Base-by-base conservation (phyloP, 2,329 filamentous ascomycete genomes). In the Fusarium nisikadoi region DNA sequence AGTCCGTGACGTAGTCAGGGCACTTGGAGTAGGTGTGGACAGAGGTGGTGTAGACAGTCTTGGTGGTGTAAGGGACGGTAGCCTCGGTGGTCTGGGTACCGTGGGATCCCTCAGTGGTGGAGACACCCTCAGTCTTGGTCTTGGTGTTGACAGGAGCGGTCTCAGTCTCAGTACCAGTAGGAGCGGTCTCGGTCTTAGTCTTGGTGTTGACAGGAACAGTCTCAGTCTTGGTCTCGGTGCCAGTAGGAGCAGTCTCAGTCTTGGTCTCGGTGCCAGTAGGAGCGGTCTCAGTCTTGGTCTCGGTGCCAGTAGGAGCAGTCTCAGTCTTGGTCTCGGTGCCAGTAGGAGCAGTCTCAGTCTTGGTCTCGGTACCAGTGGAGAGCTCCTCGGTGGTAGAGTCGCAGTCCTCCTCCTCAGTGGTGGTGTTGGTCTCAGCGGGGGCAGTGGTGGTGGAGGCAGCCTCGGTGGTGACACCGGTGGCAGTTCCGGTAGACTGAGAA, bases 31-130 rank as follows among this genome's bases (percentile, higher is more conserved):
- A 73, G 38, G 78, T 80, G 59, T 76, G 65, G 20, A 65, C 70
- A 27, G 65, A 56, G 36, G 79, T 81, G 49, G 72, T 74, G 71
- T 70, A 80, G 72, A 81, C 62, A 54, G 80, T 81, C 39, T 79
- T 78, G 41, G 79, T 80, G 39, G 79, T 80, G 71, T 75, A 66
- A 49, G 68, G 64, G 45, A 53, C 50, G 45, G 72, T 67, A 54
- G 64, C 64, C 38, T 61, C 49, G 9, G 68, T 71, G 41, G 68
- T 70, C 35, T 62, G 23, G 29, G 55, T 39, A 20, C 60, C 60
- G 54, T 62, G 29, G 11, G 54, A 33, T 12, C 60, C 60, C 56
- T 53, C 58, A 19, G 57, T 60, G 43, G 55, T 58, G 12, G 54
- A 49, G n/a, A 17, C 54, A 56, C 39, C 50, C 16, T 17, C 33